These are phyloP conservation scores for Fraxinus dipetala DNA, from an alignment of 305 asterid species.

Conservation along the genomic window DNA sequence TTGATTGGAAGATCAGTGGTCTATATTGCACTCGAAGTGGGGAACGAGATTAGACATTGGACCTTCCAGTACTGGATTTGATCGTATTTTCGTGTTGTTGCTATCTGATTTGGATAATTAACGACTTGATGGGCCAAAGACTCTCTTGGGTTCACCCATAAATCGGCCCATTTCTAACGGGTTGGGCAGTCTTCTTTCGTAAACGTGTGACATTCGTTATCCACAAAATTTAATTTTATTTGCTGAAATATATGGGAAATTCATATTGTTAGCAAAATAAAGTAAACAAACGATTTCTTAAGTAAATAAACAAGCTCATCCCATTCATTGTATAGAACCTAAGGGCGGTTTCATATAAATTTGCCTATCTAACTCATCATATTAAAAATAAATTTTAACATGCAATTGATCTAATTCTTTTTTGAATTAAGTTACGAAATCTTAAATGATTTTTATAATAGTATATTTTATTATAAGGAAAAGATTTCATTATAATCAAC, in stretches of 20 bases:
- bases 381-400: too few relatives aligned
- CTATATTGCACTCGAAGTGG: not conserved
- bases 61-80: not conserved
- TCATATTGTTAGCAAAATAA: not conserved
- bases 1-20: not conserved
- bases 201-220: not conserved
- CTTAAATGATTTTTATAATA: too few relatives aligned
- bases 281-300: too few relatives aligned
- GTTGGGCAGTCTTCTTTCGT: not conserved
- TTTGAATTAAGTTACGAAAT: too few relatives aligned
- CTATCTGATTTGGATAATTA: not conserved
- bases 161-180: not conserved
- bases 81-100: not conserved
- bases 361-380: too few relatives aligned
- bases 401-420: too few relatives aligned
- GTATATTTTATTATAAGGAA: too few relatives aligned
- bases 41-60: not conserved
- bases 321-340: too few relatives aligned
- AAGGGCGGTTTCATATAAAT: too few relatives aligned
- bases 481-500: too few relatives aligned
- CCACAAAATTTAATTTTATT: not conserved
- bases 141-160: not conserved
- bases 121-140: not conserved
- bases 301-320: too few relatives aligned
- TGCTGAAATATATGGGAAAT: not conserved